Conservation (phyloP, 2,329 filamentous ascomycete species). For the Botrytis porri region DNA sequence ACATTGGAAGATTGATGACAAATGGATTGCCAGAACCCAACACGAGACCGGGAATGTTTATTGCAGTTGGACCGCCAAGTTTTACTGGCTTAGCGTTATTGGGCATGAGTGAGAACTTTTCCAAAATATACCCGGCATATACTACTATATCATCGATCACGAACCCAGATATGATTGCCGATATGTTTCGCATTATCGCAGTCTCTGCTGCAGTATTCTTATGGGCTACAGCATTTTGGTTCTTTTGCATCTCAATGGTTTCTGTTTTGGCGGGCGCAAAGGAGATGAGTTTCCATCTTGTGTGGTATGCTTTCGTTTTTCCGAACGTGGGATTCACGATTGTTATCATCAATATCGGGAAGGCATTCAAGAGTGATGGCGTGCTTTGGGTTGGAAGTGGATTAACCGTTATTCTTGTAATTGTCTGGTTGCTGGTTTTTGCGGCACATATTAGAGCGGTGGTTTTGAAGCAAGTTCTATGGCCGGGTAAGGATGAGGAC, state of each 20-base stretch:
- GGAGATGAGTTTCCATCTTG: slow-evolving; percentile 54
- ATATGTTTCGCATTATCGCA: slow-evolving; percentile 39
- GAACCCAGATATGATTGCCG: slow-evolving; percentile 39
- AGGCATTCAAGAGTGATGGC: slow-evolving; percentile 45
- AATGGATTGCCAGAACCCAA: slow-evolving; percentile 58
- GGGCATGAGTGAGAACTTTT: slow-evolving; percentile 59
- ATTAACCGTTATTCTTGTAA: slow-evolving; percentile 47
- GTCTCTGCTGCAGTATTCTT: slow-evolving; percentile 53
- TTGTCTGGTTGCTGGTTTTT: slow-evolving; percentile 35
- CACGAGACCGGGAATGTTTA: slow-evolving; percentile 68
- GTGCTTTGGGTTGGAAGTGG: slow-evolving; percentile 49
- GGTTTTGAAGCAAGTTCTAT: slow-evolving; percentile 36
- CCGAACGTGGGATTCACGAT: slow-evolving; percentile 60
- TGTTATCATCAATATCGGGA: slow-evolving; percentile 53
- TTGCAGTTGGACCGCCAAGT: slow-evolving; percentile 68
- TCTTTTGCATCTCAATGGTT: slow-evolving; percentile 46
- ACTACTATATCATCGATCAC: slow-evolving; percentile 40
- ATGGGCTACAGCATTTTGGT: slow-evolving; percentile 61
- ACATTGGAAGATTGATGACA: slow-evolving; percentile 63
- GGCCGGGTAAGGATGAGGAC: slow-evolving; percentile 40
- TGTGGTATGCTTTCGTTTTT: slow-evolving; percentile 64
- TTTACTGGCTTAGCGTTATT: slow-evolving; percentile 70
- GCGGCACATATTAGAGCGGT: slow-evolving; percentile 35
- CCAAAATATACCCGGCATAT: slow-evolving; percentile 30
- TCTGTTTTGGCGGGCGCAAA: slow-evolving; percentile 40